Conservation (phyloP, 495 filamentous ascomycete genomes). For the Pyrenula aspistea region DNA sequence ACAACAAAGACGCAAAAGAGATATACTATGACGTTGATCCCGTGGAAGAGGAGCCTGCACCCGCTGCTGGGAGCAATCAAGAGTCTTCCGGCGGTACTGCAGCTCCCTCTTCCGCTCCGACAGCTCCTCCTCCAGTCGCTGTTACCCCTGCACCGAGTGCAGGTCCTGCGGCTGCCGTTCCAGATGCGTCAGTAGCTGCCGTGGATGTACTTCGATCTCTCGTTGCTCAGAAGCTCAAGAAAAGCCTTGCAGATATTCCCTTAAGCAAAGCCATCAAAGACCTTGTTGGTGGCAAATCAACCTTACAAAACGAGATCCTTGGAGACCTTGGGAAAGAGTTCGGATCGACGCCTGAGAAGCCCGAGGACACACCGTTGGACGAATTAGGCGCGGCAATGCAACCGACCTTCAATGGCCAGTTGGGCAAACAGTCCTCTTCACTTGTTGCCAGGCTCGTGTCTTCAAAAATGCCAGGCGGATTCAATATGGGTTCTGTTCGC, state of each 20-base stretch:
- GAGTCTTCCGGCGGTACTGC: constrained; percentile 4
- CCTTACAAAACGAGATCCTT: constrained; percentile 93
- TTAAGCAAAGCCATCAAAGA: constrained; percentile 97
- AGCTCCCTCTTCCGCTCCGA: constrained; percentile 28
- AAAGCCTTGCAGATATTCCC: constrained; percentile 77
- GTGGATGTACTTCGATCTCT: constrained; percentile 81
- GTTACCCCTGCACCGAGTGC: constrained; percentile 55
- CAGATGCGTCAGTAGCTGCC: constrained; percentile 76
- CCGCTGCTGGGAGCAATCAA: constrained; percentile 27
- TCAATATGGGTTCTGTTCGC: constrained; percentile 89
- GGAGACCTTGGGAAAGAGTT: constrained; percentile 97
- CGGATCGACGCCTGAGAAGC: constrained; percentile 94
- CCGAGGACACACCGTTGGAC: constrained; percentile 92
- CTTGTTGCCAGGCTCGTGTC: constrained; percentile 89
- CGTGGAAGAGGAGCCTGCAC: constrained; percentile 73
- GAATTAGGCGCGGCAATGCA: constrained; percentile 95
- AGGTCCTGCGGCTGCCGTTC: constrained; percentile 79
- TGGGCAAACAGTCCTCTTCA: constrained; percentile 92
- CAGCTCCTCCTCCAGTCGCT: constrained; percentile 38
- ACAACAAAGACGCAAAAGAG: constrained; percentile 98
- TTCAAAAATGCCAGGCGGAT: constrained; percentile 98
- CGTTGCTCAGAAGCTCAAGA: constrained; percentile 98
- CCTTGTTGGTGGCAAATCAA: constrained; percentile 97
- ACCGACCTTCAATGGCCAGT: constrained; percentile 92
- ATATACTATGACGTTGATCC: constrained; percentile 99